These are phyloP conservation scores for Globisporangium megalacanthum DNA, from an alignment of 352 stramenopile genomes.

Conservation along the genomic window DNA sequence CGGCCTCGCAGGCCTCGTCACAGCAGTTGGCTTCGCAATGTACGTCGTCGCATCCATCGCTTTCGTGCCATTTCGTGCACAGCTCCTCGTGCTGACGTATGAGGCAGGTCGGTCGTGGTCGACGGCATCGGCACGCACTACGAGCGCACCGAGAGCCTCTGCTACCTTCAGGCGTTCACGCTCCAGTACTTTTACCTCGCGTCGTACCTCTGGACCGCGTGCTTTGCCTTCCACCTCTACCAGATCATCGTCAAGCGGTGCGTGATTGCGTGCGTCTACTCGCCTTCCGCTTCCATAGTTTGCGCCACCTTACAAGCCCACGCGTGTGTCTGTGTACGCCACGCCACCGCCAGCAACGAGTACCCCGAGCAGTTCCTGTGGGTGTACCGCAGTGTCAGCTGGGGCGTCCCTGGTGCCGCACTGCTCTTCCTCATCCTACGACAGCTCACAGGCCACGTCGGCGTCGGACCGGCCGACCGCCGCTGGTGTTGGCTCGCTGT, in stretches of 20 bases:
- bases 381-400: slow-evolving; percentile 57
- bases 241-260: slow-evolving; percentile 78
- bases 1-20: slow-evolving; percentile 50
- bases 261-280: too few relatives aligned
- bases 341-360: slow-evolving; percentile 37
- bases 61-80: not conserved
- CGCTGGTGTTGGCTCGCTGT: slow-evolving; percentile 76
- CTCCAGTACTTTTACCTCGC: slow-evolving; percentile 82
- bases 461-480: slow-evolving; percentile 59
- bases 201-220: slow-evolving; percentile 79
- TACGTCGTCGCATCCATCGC: slow-evolving; percentile 16
- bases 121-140: slow-evolving; percentile 44
- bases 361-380: slow-evolving; percentile 63
- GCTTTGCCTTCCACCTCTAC: slow-evolving; percentile 85
- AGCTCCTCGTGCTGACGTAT: not conserved
- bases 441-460: slow-evolving; percentile 64
- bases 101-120: slow-evolving; percentile 46
- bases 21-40: slow-evolving; percentile 56
- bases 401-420: slow-evolving; percentile 51
- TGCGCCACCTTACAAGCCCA: too few relatives aligned
- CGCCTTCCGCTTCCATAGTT: too few relatives aligned
- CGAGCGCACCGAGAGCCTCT: slow-evolving; percentile 36
- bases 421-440: slow-evolving; percentile 54
- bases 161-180: slow-evolving; percentile 60
- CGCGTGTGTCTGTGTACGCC: not conserved